phyloP scores from a whole-genome alignment of 2,329 filamentous ascomycete species.

The Hypoxylon rubiginosum region DNA sequence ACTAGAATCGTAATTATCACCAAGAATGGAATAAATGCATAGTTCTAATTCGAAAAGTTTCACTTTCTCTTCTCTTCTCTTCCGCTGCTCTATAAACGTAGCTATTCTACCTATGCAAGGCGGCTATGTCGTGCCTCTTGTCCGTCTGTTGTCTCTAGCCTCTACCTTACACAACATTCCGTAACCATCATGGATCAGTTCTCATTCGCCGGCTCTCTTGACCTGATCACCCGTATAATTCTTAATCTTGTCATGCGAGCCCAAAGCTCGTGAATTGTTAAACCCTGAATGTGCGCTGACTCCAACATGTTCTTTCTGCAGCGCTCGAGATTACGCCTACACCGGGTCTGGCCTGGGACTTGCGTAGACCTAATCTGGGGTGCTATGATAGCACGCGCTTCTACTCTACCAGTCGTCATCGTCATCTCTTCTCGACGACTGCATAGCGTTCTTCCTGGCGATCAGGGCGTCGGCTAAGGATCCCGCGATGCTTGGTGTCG shows the following conservation, averaged over 20 bases:
- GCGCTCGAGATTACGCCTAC: neutral
- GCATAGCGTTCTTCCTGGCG: constrained; percentile 82
- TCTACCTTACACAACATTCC: constrained; percentile 12
- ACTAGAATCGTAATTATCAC: neutral
- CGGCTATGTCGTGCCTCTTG: constrained; percentile 24
- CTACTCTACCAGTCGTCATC: constrained; percentile 75
- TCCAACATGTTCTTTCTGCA: neutral
- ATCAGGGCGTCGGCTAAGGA: constrained; percentile 84
- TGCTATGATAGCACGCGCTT: too few species aligned
- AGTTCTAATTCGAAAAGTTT: constrained; percentile 21
- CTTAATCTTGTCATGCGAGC: constrained; percentile 19
- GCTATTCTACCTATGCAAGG: constrained; percentile 36
- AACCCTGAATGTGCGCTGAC: neutral
- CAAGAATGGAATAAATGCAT: constrained; percentile 30
- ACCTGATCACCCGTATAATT: constrained; percentile 1
- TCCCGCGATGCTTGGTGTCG: constrained; percentile 78
- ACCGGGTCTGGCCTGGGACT: too few species aligned
- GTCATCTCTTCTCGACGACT: constrained; percentile 74
- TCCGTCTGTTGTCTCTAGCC: neutral
- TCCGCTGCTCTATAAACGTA: constrained; percentile 21
- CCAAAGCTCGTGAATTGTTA: constrained; percentile 21
- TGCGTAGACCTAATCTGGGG: neutral
- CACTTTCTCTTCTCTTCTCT: constrained; percentile 16
- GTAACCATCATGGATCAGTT: neutral
- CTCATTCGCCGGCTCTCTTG: constrained; percentile 15